Conservation (phyloP, 2,329 filamentous ascomycete genomes). For the Teratosphaeriaceae sp. region DNA sequence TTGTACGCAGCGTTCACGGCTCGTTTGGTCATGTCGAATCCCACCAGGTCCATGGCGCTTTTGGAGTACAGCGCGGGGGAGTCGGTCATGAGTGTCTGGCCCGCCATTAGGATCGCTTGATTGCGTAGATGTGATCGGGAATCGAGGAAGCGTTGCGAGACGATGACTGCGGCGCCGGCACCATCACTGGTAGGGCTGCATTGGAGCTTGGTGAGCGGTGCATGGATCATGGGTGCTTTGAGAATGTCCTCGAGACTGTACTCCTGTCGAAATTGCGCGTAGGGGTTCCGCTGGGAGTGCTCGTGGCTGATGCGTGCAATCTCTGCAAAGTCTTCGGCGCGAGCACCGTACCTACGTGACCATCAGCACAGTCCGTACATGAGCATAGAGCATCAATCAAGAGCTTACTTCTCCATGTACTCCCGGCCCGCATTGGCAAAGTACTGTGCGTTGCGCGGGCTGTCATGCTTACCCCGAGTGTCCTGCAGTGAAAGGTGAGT, state of each 20-base stretch:
- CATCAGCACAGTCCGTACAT: no score
- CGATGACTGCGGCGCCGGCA: conserved; percentile 78
- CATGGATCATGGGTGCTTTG: conserved; percentile 68
- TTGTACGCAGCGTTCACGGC: conserved; percentile 62
- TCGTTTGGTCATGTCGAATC: conserved; percentile 72
- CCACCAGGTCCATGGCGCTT: conserved; percentile 80
- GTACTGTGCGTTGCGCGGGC: conserved; percentile 53
- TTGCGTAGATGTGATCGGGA: conserved; percentile 70
- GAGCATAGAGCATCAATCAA: background rate
- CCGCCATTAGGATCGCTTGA: conserved; percentile 82
- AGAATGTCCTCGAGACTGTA: conserved; percentile 81
- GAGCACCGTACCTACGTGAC: conserved; percentile 60
- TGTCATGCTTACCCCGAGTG: conserved; percentile 20
- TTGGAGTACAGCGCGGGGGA: conserved; percentile 69
- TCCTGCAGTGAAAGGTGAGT: no score
- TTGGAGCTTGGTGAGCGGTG: conserved; percentile 92
- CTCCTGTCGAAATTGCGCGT: conserved; percentile 90
- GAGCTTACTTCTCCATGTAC: conserved; percentile 76
- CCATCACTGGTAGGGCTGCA: conserved; percentile 96
- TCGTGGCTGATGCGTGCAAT: conserved; percentile 89
- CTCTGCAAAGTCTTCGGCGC: conserved; percentile 79
- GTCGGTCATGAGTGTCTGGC: conserved; percentile 80
- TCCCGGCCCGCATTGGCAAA: conserved; percentile 94
- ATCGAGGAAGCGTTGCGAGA: conserved; percentile 83
- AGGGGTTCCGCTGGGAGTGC: conserved; percentile 86